Evolutionary conservation across 1,139 yeast genomes (phyloP), one percentile per base, ranked within the genome.

Genomic region (Barnettozyma hawaiiensis): DNA sequence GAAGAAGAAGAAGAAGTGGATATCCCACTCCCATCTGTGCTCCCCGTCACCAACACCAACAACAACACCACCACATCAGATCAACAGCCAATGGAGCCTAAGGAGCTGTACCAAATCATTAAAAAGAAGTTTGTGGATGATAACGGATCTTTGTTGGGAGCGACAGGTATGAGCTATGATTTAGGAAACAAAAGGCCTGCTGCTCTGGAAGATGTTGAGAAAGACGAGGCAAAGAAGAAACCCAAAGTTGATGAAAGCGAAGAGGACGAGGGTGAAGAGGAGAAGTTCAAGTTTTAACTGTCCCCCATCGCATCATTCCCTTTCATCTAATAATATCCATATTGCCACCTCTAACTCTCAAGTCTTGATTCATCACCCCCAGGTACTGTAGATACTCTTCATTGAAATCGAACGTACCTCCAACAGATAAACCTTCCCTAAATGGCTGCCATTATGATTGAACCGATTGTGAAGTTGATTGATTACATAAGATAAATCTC

Each of bases 91-190:
- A 47, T 54, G 12, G 52, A 50, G 10, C 57, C 62, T 9, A 63
- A 58, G 46, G 54, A 61, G 35, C 58, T 75, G 16, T 75, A 69
- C 51, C 65, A 67, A 24, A 70, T 74, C 4, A 49, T 75, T 32
- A 64, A 70, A 35, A 71, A 69, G 26, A 56, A 53, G 21, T 41
- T 45, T 10, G 47, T 48, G 3, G 50, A 52, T 2, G 50, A 45
- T 7, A 56, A 55, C 31, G 65, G 57, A 31, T 53, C 39, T 4
- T 29, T 50, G 43, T 52, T 60, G 56, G 60, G 67, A 2, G 46
- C 63, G 9, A n/a, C 28, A 12, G 59, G 57, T 9, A 51, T 48
- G 15, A 45, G 52, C 1, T 60, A 63, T 44, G 62, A 60, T 19
- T 37, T 62, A 16, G 38, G 33, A 7, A 34, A 19, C 11, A 45